Conservation (phyloP, 306 rosid species). For the Gynostemma pentaphyllum region DNA sequence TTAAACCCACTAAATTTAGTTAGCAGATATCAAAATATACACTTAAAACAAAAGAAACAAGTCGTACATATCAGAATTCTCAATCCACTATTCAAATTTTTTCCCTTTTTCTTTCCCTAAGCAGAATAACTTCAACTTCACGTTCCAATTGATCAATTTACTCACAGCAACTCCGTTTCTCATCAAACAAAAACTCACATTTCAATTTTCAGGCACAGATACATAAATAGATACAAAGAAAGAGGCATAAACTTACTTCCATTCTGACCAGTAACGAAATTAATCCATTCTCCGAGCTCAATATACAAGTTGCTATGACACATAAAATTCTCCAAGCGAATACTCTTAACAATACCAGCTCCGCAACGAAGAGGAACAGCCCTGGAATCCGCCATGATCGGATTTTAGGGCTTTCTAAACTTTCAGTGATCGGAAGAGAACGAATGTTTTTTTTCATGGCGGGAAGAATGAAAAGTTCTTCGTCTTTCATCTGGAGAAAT, state of each 20-base stretch:
- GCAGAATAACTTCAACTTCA: not conserved
- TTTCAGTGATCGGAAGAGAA: not conserved
- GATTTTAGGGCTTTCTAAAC: not conserved
- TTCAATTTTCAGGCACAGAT: not conserved
- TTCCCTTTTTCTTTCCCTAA: not conserved
- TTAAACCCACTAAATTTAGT: no score
- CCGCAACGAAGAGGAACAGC: slow-evolving; percentile 17
- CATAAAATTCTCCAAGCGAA: slow-evolving; percentile 85
- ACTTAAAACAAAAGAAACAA: no score
- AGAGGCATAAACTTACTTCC: slow-evolving; percentile 42
- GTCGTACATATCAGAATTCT: no score
- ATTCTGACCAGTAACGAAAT: slow-evolving; percentile 83
- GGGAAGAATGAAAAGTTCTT: not conserved
- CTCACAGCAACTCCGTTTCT: not conserved
- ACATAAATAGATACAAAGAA: not conserved
- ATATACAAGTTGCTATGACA: slow-evolving; percentile 67
- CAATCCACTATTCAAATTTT: no score
- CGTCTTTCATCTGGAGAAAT: no score
- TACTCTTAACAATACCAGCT: slow-evolving; percentile 53
- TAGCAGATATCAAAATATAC: no score
- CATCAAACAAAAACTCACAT: not conserved
- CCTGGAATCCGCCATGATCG: slow-evolving; percentile 4
- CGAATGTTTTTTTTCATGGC: not conserved
- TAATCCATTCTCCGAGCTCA: slow-evolving; percentile 56
- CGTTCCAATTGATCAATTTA: not conserved